Percentiles rank a stretch among this genome's conserved stretches.
phyloP scores from a whole-genome alignment of 1,284 basidiomycete species.

The Ceratobasidium sp. region DNA sequence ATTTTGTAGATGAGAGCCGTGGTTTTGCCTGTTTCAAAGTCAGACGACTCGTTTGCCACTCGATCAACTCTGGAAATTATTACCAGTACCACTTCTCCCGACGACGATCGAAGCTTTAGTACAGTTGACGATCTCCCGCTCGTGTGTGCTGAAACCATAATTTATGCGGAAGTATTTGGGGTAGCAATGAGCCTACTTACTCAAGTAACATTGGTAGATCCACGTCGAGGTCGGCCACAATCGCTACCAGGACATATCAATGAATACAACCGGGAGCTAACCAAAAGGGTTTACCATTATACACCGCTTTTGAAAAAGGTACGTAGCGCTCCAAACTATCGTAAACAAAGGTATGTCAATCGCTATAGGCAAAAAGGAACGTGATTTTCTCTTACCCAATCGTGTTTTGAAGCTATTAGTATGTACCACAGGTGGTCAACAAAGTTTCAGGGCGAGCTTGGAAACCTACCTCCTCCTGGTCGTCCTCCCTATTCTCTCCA shows the following conservation, averaged over 20 bases:
- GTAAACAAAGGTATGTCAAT: too few species aligned
- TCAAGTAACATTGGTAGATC: background rate
- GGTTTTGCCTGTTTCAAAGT: slow-evolving; percentile 5
- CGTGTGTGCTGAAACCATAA: background rate
- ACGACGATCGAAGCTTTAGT: background rate
- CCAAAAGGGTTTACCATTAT: background rate
- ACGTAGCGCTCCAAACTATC: background rate
- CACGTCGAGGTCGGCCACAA: background rate
- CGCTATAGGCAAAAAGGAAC: background rate
- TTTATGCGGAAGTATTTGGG: too few species aligned
- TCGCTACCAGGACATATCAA: background rate
- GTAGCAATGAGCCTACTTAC: background rate
- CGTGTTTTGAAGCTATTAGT: background rate
- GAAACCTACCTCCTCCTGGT: background rate
- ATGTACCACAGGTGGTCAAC: too few species aligned
- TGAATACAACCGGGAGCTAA: background rate
- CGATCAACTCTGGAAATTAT: too few species aligned
- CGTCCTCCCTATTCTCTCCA: background rate
- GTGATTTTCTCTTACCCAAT: background rate
- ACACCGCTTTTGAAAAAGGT: background rate
- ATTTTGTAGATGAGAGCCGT: slow-evolving; percentile 18
- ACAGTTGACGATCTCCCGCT: background rate
- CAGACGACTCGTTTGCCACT: background rate
- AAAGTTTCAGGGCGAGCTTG: too few species aligned
- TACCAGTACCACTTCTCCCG: background rate